A percentile compares a stretch with the other conserved stretches of the same genome.
phyloP scores from a whole-genome alignment of 805 yeast species.

The Wickerhamomyces chaumierensis region DNA sequence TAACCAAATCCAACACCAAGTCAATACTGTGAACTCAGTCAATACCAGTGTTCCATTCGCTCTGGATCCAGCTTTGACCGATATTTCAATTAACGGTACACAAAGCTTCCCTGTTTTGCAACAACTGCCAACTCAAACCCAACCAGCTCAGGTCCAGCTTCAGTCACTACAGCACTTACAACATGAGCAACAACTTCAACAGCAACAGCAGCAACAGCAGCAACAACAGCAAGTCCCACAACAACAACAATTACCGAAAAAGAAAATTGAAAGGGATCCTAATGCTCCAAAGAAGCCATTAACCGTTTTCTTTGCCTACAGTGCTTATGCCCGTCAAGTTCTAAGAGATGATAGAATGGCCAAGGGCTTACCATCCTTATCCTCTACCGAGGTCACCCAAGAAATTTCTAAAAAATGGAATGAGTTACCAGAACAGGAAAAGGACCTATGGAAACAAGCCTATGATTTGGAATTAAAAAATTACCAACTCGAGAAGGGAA shows the following conservation, averaged over 20 bases:
- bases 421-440: conserved; percentile 55
- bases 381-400: conserved; percentile 69
- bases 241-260: conserved; percentile 21
- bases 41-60: background rate
- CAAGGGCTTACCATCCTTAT: conserved; percentile 48
- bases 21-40: background rate
- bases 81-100: conserved; percentile 3
- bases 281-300: conserved; percentile 93
- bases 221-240: background rate
- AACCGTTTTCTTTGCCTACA: conserved; percentile 74
- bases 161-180: background rate
- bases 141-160: conserved; percentile 10
- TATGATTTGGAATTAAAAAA: conserved; percentile 31
- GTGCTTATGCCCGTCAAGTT: conserved; percentile 60
- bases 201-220: conserved; percentile 1
- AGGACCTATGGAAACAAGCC: conserved; percentile 57
- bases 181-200: background rate
- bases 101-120: background rate
- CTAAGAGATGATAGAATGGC: conserved; percentile 58
- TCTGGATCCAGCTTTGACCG: conserved; percentile 7
- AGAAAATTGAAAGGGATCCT: conserved; percentile 63
- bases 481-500: conserved; percentile 35
- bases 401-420: conserved; percentile 77
- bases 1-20: conserved; percentile 8
- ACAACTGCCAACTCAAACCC: conserved; percentile 12